phyloP scores from a whole-genome alignment of 2,329 filamentous ascomycete species.

The Orbilia oligospora region DNA sequence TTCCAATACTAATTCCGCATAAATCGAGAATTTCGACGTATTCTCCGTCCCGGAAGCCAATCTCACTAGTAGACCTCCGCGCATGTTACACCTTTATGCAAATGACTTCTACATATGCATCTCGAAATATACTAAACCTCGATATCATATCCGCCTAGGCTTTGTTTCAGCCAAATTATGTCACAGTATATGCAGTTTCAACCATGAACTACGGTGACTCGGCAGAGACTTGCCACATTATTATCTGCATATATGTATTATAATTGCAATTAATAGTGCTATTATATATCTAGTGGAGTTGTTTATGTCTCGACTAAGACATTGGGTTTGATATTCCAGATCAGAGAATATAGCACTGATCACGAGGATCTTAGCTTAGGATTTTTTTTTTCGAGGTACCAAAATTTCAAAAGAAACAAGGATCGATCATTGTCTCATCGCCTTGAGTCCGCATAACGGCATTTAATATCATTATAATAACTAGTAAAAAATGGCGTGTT shows the following conservation, averaged over 20 bases:
- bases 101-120: background rate
- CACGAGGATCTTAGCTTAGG: slow-evolving; percentile 16
- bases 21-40: too few species aligned
- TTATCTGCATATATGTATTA: background rate
- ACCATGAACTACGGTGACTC: background rate
- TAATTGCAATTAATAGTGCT: too few species aligned
- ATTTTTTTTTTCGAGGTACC: background rate
- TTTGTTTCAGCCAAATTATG: background rate
- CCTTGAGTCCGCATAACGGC: background rate
- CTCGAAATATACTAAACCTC: background rate
- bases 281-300: slow-evolving; percentile 9
- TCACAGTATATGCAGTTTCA: background rate
- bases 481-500: slow-evolving; percentile 16
- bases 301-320: slow-evolving; percentile 1
- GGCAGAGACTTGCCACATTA: slow-evolving; percentile 8
- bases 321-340: slow-evolving; percentile 6
- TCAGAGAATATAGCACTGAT: background rate
- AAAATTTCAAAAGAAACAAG: background rate
- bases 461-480: background rate
- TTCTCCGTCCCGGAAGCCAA: too few species aligned
- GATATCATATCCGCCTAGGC: background rate
- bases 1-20: background rate
- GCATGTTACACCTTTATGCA: background rate
- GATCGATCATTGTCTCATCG: background rate
- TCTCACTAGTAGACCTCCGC: too few species aligned